Evolutionary conservation across 2,329 filamentous ascomycete species (phyloP), one percentile per base, ranked within the genome.

Genomic region (Spiromastix sp.): DNA sequence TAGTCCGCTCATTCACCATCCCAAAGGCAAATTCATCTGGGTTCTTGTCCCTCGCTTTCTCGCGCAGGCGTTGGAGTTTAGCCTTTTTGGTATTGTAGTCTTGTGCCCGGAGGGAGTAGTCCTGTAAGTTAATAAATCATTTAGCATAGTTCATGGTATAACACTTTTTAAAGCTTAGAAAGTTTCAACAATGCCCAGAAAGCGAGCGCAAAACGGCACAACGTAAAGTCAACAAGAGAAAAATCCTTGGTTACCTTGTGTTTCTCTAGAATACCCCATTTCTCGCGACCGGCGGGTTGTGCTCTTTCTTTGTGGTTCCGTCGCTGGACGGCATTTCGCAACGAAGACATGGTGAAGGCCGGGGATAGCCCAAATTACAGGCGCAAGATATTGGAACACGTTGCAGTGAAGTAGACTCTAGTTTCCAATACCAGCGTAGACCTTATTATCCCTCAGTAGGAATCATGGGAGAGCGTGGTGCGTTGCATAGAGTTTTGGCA

Each of bases 181-280:
- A 25, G 13, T 5, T 5, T 34, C 13, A n/a, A 13, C 13, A 10
- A 31, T 28, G 37, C 21, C 9, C 4, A 19, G 15, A 26, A 11
- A 15, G 16, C n/a, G n/a, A n/a, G n/a, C 21, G 7, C n/a, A 24
- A 24, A 24, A 24, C 7, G 21, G n/a, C 7, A 24, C 7, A 24
- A 24, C 7, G n/a, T 24, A 24, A n/a, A n/a, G 21, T 7, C 7
- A 24, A 24, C 21, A 7, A n/a, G n/a, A n/a, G 21, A 24, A 24
- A 24, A 24, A 24, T 24, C 21, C 7, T 36, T n/a, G n/a, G n/a
- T 17, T 53, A 80, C 79, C 67, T 95, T 95, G 71, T 91, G 83
- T 66, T 98, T 96, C 61, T 96, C 91, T 42, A 96, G 78, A 15
- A 96, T 74, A 45, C 91, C 91, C 63, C 86, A 85, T 67, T 85